These are phyloP conservation scores for Prunus mira DNA, from an alignment of 306 rosid species.

Conservation along the genomic window DNA sequence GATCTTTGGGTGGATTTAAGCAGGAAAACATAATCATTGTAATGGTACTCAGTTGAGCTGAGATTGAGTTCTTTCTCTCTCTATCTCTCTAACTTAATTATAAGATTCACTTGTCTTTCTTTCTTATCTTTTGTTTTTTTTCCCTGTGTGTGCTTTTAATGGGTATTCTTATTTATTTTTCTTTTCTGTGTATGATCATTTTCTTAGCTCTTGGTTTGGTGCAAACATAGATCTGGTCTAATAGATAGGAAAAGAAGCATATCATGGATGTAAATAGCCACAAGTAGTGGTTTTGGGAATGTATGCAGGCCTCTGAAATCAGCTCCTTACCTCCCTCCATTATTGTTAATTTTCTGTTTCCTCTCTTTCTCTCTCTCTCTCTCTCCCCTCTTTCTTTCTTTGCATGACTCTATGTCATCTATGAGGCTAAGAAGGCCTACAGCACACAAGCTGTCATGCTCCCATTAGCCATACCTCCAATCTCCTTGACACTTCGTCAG, in stretches of 20 bases:
- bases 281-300: slow-evolving; percentile 46
- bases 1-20: slow-evolving; percentile 37
- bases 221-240: slow-evolving; percentile 80
- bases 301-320: slow-evolving; percentile 66
- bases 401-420: slow-evolving; percentile 30
- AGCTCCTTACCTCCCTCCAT: slow-evolving; percentile 50
- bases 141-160: slow-evolving; percentile 31
- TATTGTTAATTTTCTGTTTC: slow-evolving; percentile 55
- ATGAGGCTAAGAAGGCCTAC: slow-evolving; percentile 47
- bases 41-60: slow-evolving; percentile 24
- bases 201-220: slow-evolving; percentile 49
- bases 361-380: slow-evolving; percentile 36
- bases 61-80: slow-evolving; percentile 36
- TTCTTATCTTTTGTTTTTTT: slow-evolving; percentile 42
- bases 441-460: slow-evolving; percentile 56
- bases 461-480: slow-evolving; percentile 47
- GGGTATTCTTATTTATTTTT: background rate
- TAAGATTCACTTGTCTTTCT: slow-evolving; percentile 43
- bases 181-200: slow-evolving; percentile 51
- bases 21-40: slow-evolving; percentile 42
- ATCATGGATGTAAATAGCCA: slow-evolving; percentile 43
- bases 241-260: slow-evolving; percentile 56
- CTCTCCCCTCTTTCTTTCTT: background rate
- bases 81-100: slow-evolving; percentile 28
- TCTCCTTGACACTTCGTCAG: slow-evolving; percentile 78